These are phyloP conservation scores for Fusarium palustre DNA, from an alignment of 2,329 filamentous ascomycete species.

Conservation along the genomic window DNA sequence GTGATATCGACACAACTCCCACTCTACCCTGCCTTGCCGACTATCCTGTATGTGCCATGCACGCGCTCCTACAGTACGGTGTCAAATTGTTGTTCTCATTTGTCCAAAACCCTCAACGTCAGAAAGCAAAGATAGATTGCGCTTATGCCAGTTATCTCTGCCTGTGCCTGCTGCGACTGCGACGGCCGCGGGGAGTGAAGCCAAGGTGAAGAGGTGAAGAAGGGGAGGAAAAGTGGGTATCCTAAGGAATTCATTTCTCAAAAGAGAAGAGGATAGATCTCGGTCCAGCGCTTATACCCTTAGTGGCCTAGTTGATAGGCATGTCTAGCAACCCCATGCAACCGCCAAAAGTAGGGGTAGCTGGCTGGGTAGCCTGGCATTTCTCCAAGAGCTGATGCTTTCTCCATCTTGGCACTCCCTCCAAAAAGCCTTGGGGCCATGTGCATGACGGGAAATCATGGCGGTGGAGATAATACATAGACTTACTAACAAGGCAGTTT, in stretches of 20 bases:
- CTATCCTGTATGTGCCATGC: background rate
- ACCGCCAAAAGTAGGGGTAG: conserved; percentile 4
- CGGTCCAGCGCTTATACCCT: conserved; percentile 9
- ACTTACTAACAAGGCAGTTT: background rate
- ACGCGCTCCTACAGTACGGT: background rate
- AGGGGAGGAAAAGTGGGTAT: background rate
- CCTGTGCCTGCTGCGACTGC: background rate
- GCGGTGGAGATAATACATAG: conserved; percentile 21
- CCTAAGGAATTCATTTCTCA: conserved; percentile 4
- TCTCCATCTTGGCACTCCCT: conserved; percentile 11
- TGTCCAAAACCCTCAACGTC: background rate
- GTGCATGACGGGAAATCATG: conserved; percentile 22
- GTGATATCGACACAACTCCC: background rate
- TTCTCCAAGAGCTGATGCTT: conserved; percentile 9
- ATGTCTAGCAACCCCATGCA: background rate
- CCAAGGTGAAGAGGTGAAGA: background rate
- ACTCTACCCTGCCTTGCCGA: background rate
- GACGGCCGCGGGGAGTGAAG: background rate
- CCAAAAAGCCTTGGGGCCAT: conserved; percentile 3
- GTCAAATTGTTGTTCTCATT: conserved; percentile 1
- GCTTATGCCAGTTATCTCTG: background rate
- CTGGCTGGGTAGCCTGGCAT: background rate
- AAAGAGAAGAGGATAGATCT: conserved; percentile 8
- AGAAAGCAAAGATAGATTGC: background rate
- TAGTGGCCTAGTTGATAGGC: background rate